Conservation (phyloP, 768 basidiomycete species). For the Sarcomyxa edulis region DNA sequence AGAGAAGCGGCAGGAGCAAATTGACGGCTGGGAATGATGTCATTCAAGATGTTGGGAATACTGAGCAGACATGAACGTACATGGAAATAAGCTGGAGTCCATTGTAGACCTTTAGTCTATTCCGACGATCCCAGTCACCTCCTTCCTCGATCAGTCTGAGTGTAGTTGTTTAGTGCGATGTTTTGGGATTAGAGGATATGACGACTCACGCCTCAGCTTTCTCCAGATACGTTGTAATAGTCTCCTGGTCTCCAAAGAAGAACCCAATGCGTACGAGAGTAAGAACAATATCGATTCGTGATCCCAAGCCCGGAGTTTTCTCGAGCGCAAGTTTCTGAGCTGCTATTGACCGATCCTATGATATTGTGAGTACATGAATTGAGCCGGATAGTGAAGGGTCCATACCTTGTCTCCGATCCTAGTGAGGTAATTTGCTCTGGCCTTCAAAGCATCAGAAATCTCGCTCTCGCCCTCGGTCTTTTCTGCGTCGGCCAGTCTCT, state of each 20-base stretch:
- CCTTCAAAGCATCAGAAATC: slow-evolving; percentile 82
- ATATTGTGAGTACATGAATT: neutral
- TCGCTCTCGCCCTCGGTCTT: slow-evolving; percentile 92
- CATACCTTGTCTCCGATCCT: slow-evolving; percentile 78
- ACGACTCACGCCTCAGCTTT: slow-evolving; percentile 73
- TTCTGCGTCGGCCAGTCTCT: slow-evolving; percentile 77
- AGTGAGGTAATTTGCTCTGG: slow-evolving; percentile 80
- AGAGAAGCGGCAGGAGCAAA: slow-evolving; percentile 85
- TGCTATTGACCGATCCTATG: slow-evolving; percentile 71
- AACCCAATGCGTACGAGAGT: slow-evolving; percentile 85
- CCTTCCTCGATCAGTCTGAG: slow-evolving; percentile 85
- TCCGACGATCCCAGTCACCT: slow-evolving; percentile 97
- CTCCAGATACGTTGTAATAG: slow-evolving; percentile 67
- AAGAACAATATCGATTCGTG: slow-evolving; percentile 89
- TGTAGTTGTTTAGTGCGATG: neutral
- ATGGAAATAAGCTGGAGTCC: slow-evolving; percentile 82
- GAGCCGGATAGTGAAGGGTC: slow-evolving; percentile 2
- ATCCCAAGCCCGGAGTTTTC: slow-evolving; percentile 90
- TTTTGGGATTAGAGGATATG: too few species aligned
- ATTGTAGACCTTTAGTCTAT: slow-evolving; percentile 93
- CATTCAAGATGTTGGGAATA: too few species aligned
- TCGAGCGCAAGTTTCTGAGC: slow-evolving; percentile 82
- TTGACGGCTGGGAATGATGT: too few species aligned
- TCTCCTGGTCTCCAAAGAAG: slow-evolving; percentile 76
- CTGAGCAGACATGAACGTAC: too few species aligned